phyloP scores from a whole-genome alignment of 1,139 yeast genomes.

The Yamadazyma sp. region DNA sequence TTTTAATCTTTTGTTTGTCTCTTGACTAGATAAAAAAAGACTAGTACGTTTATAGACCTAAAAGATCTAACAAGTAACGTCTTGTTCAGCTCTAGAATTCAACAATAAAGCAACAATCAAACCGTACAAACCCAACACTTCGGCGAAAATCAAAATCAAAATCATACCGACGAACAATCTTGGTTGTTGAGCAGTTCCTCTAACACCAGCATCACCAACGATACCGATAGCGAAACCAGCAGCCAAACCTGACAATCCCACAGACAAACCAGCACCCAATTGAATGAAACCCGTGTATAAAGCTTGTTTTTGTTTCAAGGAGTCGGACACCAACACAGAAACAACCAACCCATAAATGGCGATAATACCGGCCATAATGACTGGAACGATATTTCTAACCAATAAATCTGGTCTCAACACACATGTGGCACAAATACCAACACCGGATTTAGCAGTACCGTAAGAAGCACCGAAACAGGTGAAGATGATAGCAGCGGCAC shows the following conservation, averaged over 20 bases:
- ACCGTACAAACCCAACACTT: conserved; percentile 95
- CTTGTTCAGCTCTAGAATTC: conserved; percentile 96
- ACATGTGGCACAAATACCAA: conserved; percentile 98
- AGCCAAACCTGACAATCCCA: conserved; percentile 95
- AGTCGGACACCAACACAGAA: conserved; percentile 89
- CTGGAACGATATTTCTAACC: conserved; percentile 91
- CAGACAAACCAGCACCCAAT: conserved; percentile 97
- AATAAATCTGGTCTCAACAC: conserved; percentile 94
- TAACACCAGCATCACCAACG: conserved; percentile 98
- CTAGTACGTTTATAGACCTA: too few relatives aligned
- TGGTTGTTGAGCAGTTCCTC: conserved; percentile 96
- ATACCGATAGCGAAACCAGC: conserved; percentile 99
- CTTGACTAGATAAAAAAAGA: too few relatives aligned
- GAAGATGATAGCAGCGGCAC: conserved; percentile 98
- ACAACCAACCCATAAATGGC: conserved; percentile 99
- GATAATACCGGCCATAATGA: conserved; percentile 99
- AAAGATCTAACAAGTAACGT: conserved; percentile 67
- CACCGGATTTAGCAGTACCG: conserved; percentile 99
- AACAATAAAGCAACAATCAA: conserved; percentile 94
- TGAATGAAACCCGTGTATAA: conserved; percentile 97
- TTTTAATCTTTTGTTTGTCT: not conserved
- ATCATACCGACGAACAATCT: conserved; percentile 93
- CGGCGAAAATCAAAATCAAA: conserved; percentile 94
- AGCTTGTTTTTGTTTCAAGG: conserved; percentile 88
- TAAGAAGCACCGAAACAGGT: conserved; percentile 99